These are phyloP conservation scores for Cymbidium sinense DNA, from an alignment of 106 monocot species.

Conservation along the genomic window DNA sequence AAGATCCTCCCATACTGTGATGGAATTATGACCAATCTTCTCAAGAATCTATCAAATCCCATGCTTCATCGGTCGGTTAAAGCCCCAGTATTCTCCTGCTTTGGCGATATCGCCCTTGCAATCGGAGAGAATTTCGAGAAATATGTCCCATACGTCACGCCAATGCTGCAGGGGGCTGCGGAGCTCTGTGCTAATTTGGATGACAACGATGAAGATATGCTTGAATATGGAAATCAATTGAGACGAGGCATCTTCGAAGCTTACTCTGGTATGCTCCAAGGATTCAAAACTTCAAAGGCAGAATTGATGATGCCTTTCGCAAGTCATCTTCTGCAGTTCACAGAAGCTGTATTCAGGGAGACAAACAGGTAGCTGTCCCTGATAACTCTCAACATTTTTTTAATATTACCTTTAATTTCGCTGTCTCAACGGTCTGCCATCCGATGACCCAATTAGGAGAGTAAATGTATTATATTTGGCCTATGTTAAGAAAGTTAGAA, in stretches of 20 bases:
- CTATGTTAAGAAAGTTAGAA: too few species aligned
- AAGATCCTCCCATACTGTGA: slow-evolving; percentile 26
- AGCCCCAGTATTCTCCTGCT: slow-evolving; percentile 25
- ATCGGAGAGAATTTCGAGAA: slow-evolving; percentile 29
- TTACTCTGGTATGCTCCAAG: slow-evolving; percentile 90
- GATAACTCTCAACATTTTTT: too few species aligned
- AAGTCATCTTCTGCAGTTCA: slow-evolving; percentile 59
- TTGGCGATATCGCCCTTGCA: slow-evolving; percentile 26
- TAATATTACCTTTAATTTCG: too few species aligned
- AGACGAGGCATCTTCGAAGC: slow-evolving; percentile 88
- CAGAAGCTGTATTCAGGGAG: slow-evolving; percentile 40
- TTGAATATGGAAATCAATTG: slow-evolving; percentile 82
- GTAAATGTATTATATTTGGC: too few species aligned
- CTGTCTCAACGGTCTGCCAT: too few species aligned
- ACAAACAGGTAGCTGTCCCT: slow-evolving; percentile 27
- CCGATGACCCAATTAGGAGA: too few species aligned
- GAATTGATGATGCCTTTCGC: slow-evolving; percentile 65
- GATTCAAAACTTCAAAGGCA: slow-evolving; percentile 77
- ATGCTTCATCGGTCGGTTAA: slow-evolving; percentile 22
- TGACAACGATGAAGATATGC: slow-evolving; percentile 59
- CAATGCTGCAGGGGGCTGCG: slow-evolving; percentile 23
- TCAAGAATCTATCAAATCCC: slow-evolving; percentile 20
- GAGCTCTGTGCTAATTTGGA: slow-evolving; percentile 26
- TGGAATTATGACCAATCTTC: slow-evolving; percentile 23
- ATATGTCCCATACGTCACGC: slow-evolving; percentile 15